Percentiles rank a stretch among this genome's conserved stretches.
Evolutionary conservation across 108 stramenopile genomes (phyloP).

Genomic region (Pseudonitzschia multiseries): DNA sequence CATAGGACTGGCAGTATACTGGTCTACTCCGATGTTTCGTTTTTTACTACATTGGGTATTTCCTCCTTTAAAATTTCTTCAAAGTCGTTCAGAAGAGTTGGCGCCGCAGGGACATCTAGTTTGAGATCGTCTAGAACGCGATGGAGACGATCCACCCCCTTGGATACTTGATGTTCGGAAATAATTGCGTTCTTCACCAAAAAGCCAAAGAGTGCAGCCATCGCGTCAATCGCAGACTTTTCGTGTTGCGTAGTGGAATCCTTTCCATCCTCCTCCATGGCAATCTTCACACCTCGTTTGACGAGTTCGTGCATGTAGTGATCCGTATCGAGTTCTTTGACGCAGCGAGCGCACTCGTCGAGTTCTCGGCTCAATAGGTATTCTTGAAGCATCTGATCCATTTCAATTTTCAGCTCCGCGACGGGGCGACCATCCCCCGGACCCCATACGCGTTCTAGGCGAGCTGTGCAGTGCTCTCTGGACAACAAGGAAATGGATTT

Average conservation of each 20-base stretch:
- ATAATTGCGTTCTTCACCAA: constrained; percentile 80
- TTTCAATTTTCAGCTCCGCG: constrained; percentile 88
- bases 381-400: constrained; percentile 91
- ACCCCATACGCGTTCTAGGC: constrained; percentile 95
- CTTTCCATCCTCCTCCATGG: constrained; percentile 84
- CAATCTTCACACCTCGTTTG: constrained; percentile 91
- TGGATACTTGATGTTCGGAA: constrained; percentile 78
- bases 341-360: constrained; percentile 91
- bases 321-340: constrained; percentile 80
- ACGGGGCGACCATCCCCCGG: constrained; percentile 96
- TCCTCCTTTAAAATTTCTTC: constrained; percentile 63
- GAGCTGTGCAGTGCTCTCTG: constrained; percentile 88
- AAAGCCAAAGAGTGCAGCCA: constrained; percentile 76
- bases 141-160: constrained; percentile 72
- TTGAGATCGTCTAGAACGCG: constrained; percentile 64
- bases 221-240: constrained; percentile 69
- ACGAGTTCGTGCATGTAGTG: constrained; percentile 97
- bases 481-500: constrained; percentile 83
- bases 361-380: constrained; percentile 88
- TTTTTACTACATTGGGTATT: constrained; percentile 17
- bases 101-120: constrained; percentile 77
- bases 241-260: constrained; percentile 31
- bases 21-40: constrained; percentile 23
- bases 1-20: neutral
- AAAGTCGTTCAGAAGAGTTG: constrained; percentile 65